Evolutionary conservation across 2,329 filamentous ascomycete species (phyloP).

Genomic region (Chrysoporthe cubensis): DNA sequence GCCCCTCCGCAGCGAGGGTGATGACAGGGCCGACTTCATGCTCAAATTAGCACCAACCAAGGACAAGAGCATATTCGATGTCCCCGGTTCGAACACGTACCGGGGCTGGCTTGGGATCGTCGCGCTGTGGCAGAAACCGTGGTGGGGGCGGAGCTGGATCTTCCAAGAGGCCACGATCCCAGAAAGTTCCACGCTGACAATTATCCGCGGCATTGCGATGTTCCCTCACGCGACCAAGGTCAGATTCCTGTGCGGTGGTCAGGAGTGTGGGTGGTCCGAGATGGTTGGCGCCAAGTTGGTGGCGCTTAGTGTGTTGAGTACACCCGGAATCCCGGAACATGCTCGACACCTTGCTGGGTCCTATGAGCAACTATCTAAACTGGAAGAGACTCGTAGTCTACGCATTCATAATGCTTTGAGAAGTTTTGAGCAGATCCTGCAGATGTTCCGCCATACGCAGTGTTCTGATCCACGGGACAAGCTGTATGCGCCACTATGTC

Average conservation of each 20-base stretch:
- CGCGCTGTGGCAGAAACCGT: neutral
- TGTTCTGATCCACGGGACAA: slow-evolving; percentile 7
- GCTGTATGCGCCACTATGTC: neutral
- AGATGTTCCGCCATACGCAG: neutral
- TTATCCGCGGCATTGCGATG: neutral
- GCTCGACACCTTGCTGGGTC: neutral
- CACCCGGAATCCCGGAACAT: neutral
- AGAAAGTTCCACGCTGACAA: neutral
- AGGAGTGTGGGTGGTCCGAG: neutral
- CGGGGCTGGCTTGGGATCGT: slow-evolving; percentile 5
- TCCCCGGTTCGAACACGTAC: neutral
- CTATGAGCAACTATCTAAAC: neutral
- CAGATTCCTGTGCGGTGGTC: neutral
- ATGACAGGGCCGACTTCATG: neutral
- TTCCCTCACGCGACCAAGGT: slow-evolving; percentile 2
- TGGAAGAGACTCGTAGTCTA: neutral
- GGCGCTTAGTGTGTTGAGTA: neutral
- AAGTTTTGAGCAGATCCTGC: neutral
- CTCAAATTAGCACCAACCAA: neutral
- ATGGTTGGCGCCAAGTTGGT: neutral
- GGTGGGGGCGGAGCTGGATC: slow-evolving; percentile 1
- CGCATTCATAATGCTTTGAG: neutral
- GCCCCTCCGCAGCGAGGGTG: neutral
- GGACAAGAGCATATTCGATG: slow-evolving; percentile 8
- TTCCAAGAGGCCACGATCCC: slow-evolving; percentile 1